Evolutionary conservation across 768 basidiomycete genomes (phyloP), one percentile per base, ranked within the genome.

Genomic region (Hirschioporus abietinus): DNA sequence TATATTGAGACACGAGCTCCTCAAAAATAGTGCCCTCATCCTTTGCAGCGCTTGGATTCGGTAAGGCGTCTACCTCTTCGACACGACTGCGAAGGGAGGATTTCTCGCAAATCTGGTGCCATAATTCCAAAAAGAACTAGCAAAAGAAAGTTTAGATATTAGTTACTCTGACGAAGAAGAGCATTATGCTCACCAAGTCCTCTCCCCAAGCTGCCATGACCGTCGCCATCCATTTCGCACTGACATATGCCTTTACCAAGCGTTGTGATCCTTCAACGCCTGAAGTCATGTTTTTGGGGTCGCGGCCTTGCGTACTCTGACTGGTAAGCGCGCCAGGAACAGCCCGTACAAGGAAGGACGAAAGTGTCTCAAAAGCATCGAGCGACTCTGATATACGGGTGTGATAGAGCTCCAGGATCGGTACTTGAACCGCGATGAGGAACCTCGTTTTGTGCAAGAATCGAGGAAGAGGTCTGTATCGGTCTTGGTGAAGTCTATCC

Each of bases 51-150:
- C 72, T 65, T 3, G 79, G 80, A 67, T 80, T 77, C 1, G 90
- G 87, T 34, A 91, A 74, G 6, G 85, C 81, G 5, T 82, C 69
- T 35, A 81, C 82, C 15, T 77, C 78, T 67, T 83, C 77, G 9
- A 82, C 84, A 67, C 80, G 80, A n/a, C 80, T 77, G 24, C 88
- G 87, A 15, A 93, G 79, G 26, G 81, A 79, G 4, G 84, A 80
- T 35, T 84, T 82, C 58, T 78, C 83, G 68, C 85, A 86, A 70
- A 95, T 92, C 71, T 93, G 92, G 15, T 85, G 78, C 90, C 91
- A 95, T 35, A 99, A 77, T 74, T 97, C 93, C 18, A 99, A 79
- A 81, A 96, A 98, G 78, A 95, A 95, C 95, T 97, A 72, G 27
- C 27, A 58, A 23, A 15, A 26, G 27, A 30, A 34, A n/a, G n/a